phyloP scores from a whole-genome alignment of 192 early-diverging fungal genomes.

The Obelidium mucronatum region DNA sequence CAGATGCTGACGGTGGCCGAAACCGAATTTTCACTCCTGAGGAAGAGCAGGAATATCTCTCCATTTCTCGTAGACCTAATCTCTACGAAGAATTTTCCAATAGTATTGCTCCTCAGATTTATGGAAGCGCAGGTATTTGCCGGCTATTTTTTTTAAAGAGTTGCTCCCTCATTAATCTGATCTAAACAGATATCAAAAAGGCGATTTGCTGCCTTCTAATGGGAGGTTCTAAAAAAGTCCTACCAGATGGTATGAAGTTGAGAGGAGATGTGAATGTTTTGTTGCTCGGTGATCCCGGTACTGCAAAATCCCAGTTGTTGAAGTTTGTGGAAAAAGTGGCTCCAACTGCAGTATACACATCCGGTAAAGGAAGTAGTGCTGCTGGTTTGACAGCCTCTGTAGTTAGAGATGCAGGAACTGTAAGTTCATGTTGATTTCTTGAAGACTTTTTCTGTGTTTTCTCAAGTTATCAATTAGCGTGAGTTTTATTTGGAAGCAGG shows the following conservation, averaged over 20 bases:
- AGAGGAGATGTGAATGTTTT: constrained; percentile 98
- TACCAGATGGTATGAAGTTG: constrained; percentile 96
- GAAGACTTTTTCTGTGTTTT: not conserved
- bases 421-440: constrained; percentile 43
- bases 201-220: constrained; percentile 94
- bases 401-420: constrained; percentile 86
- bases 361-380: constrained; percentile 97
- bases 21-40: constrained; percentile 82
- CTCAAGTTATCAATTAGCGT: constrained; percentile 55
- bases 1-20: constrained; percentile 69
- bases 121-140: constrained; percentile 89
- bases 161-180: not conserved
- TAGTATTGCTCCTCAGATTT: constrained; percentile 97
- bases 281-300: constrained; percentile 97
- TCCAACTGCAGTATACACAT: constrained; percentile 98
- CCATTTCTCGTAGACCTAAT: constrained; percentile 83
- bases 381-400: constrained; percentile 99
- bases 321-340: constrained; percentile 99
- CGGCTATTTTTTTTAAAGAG: constrained; percentile 15
- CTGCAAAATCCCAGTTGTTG: constrained; percentile 96
- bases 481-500: constrained; percentile 99
- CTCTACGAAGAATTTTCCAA: constrained; percentile 91
- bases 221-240: constrained; percentile 93
- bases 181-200: constrained; percentile 95
- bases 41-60: constrained; percentile 93